Evolutionary conservation across 2,329 filamentous ascomycete genomes (phyloP), one percentile per base, ranked within the genome.

Genomic region (Trichoderma sp.): DNA sequence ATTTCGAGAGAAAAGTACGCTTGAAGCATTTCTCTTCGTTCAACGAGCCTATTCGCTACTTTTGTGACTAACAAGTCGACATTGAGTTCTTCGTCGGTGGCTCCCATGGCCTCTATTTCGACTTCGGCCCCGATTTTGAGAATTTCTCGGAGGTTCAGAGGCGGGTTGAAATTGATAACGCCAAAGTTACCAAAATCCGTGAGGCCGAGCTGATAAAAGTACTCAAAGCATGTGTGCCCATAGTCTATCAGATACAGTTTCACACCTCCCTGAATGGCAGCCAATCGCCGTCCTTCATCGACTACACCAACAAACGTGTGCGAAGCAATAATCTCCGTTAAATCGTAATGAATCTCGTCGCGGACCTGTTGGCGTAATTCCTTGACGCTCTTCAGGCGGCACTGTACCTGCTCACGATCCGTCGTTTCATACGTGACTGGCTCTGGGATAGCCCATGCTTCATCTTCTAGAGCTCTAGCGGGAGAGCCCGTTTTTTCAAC

Each of bases 171-270:
- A 13, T 88, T 89, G 70, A 99, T 94, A 27, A 85, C 80, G 3
- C 96, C 96, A 76, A 97, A 97, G 77, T 99, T 99, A 1, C 92
- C 93, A 80, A 99, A 99, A 76, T 99, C 94, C 0, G 94, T 97
- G 43, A 99, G 86, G 0, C 94, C 95, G 24, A 98, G 82, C 80
- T 99, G 96, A 81, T 99, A 99, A 79, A 98, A 96, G 78, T 95
- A 96, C 75, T 98, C 95, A 71, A 89, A 92, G 78, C 89, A 92
- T 1, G 92, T 83, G 77, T 95, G 89, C 13, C 94, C 96, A 76
- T 99, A 99, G 79, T 99, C 96, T 64, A 99, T 86, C 27, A 99
- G 87, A 78, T 92, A 97, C 8, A 99, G 86, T 77, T 94, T 97
- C 10, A 98, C 91, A 16, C 95, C 96, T 43, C 92, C 90, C 80